Conservation (phyloP, 2,329 filamentous ascomycete genomes). For the Aspergillus flavus region DNA sequence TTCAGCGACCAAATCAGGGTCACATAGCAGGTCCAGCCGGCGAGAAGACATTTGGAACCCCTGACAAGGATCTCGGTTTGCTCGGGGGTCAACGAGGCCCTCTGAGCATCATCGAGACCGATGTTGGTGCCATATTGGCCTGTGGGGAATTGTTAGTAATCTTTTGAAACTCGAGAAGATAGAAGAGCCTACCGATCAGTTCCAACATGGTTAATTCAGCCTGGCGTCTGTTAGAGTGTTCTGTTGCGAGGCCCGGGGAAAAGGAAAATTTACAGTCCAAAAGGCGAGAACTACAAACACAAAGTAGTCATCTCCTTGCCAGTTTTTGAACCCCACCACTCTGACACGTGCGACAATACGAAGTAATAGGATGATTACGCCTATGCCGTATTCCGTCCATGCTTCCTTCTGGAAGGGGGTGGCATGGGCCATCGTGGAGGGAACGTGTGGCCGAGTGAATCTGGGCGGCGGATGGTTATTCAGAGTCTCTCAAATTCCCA, state of each 20-base stretch:
- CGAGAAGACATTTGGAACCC: conserved; percentile 38
- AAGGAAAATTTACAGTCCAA: conserved; percentile 37
- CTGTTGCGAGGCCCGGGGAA: not conserved
- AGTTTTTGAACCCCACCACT: conserved; percentile 44
- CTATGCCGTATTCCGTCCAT: conserved; percentile 49
- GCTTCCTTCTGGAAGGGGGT: conserved; percentile 49
- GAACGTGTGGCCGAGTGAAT: not conserved
- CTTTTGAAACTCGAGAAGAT: not conserved
- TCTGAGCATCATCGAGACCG: conserved; percentile 37
- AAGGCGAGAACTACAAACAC: conserved; percentile 40
- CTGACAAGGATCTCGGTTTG: conserved; percentile 32
- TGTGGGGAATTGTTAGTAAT: conserved; percentile 17
- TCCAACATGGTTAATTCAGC: conserved; percentile 25
- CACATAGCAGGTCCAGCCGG: conserved; percentile 47
- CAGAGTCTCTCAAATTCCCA: not conserved
- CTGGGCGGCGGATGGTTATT: not conserved
- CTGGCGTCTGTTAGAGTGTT: conserved; percentile 3
- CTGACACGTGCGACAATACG: conserved; percentile 45
- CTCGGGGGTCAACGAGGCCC: conserved; percentile 32
- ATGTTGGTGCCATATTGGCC: conserved; percentile 45
- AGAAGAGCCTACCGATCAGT: conserved; percentile 21
- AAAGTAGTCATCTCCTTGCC: conserved; percentile 50
- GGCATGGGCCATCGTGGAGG: conserved; percentile 7
- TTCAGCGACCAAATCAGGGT: conserved; percentile 49
- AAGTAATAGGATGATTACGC: conserved; percentile 40